These are phyloP conservation scores for Vaccinium myrtillus DNA, from an alignment of 148 eudicot genomes.

Conservation along the genomic window DNA sequence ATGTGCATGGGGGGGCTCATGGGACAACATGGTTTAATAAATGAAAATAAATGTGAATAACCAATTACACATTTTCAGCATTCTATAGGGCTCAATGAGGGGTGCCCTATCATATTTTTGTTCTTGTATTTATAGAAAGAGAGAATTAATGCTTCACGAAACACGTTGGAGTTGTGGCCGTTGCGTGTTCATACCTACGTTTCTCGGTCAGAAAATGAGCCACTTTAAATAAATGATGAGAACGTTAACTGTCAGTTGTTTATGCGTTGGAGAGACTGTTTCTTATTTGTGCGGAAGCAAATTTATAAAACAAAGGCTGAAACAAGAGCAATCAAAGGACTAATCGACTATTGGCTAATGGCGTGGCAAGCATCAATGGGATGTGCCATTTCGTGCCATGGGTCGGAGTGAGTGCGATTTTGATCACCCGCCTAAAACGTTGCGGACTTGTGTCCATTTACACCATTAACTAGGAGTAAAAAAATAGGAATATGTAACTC, in stretches of 20 bases:
- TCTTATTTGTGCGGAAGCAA: not conserved
- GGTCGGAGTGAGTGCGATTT: too few species aligned
- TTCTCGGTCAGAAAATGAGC: too few species aligned
- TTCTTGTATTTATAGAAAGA: not conserved
- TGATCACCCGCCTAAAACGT: not conserved
- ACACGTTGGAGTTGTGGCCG: too few species aligned
- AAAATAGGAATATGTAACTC: not conserved
- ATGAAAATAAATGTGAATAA: not conserved
- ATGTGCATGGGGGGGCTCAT: not conserved
- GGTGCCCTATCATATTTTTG: not conserved
- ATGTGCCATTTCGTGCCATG: too few species aligned
- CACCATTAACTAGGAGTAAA: not conserved
- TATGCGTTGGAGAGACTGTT: not conserved
- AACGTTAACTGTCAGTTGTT: too few species aligned
- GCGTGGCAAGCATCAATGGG: too few species aligned
- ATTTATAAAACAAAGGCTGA: too few species aligned
- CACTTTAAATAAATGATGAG: too few species aligned
- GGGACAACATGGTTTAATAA: conserved; percentile 11
- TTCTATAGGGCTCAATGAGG: conserved; percentile 4
- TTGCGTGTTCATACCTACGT: not conserved
- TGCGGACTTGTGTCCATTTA: not conserved
- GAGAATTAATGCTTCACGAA: not conserved
- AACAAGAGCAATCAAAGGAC: too few species aligned
- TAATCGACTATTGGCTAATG: too few species aligned
- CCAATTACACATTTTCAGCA: not conserved